These are phyloP conservation scores for Neonectria punicea DNA, from an alignment of 2,329 filamentous ascomycete genomes.

Conservation along the genomic window DNA sequence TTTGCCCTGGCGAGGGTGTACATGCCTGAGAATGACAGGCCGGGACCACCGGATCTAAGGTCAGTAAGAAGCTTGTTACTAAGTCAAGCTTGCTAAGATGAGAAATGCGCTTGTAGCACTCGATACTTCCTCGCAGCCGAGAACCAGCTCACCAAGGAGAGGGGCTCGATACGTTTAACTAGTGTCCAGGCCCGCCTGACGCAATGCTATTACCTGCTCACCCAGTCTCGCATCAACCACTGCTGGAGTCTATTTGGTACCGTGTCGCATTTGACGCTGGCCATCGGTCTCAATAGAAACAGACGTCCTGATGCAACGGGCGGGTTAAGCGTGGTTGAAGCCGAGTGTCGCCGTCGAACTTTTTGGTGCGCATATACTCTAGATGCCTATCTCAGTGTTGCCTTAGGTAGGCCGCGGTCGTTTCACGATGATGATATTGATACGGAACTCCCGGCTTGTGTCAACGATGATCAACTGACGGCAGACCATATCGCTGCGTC, in stretches of 20 bases:
- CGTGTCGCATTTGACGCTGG: slow-evolving; percentile 50
- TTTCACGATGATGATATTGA: slow-evolving; percentile 43
- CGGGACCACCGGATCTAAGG: slow-evolving; percentile 39
- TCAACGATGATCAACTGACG: slow-evolving; percentile 36
- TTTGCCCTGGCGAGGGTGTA: slow-evolving; percentile 63
- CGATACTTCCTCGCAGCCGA: slow-evolving; percentile 46
- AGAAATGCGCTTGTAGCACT: slow-evolving; percentile 15
- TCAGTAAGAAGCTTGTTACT: neutral
- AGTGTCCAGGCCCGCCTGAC: slow-evolving; percentile 55
- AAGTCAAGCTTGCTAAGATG: neutral
- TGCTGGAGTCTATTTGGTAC: slow-evolving; percentile 60
- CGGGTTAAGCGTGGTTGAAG: slow-evolving; percentile 34
- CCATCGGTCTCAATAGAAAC: slow-evolving; percentile 46
- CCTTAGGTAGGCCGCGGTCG: slow-evolving; percentile 36
- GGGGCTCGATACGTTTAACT: slow-evolving; percentile 50
- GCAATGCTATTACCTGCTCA: slow-evolving; percentile 57
- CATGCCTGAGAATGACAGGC: slow-evolving; percentile 41
- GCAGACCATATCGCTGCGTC: slow-evolving; percentile 30
- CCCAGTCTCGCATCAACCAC: slow-evolving; percentile 58
- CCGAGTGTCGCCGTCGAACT: slow-evolving; percentile 36
- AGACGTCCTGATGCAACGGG: slow-evolving; percentile 19
- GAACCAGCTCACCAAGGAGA: slow-evolving; percentile 51
- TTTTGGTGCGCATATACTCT: slow-evolving; percentile 43
- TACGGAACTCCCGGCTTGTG: slow-evolving; percentile 36
- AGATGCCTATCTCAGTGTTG: slow-evolving; percentile 38